Evolutionary conservation across 345 rosid genomes (phyloP).

Genomic region (Euphorbia pulcherrima): DNA sequence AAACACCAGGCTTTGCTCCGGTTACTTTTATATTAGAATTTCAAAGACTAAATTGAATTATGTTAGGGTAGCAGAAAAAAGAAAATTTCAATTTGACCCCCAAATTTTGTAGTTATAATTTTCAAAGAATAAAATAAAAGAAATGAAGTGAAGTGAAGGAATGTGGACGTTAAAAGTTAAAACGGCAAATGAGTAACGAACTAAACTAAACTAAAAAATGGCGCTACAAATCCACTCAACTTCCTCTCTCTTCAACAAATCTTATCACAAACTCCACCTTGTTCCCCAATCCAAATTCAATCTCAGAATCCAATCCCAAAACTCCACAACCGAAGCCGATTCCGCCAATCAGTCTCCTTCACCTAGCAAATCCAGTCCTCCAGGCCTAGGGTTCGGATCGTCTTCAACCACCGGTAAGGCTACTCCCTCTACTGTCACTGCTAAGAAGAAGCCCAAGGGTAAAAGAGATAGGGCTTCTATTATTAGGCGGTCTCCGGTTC

Average conservation of each 20-base stretch:
- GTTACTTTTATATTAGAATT: no score
- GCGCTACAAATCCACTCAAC: constrained; percentile 56
- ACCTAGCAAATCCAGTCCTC: constrained; percentile 41
- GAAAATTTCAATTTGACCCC: no score
- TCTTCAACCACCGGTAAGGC: constrained; percentile 22
- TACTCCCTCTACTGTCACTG: constrained; percentile 7
- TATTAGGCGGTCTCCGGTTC: constrained; percentile 58
- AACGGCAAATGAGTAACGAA: constrained; percentile 18
- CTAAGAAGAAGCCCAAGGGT: constrained; percentile 43
- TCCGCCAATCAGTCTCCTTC: constrained; percentile 23
- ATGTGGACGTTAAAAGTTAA: neutral
- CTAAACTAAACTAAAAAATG: constrained; percentile 60
- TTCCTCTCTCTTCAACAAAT: constrained; percentile 27
- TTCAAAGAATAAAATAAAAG: no score
- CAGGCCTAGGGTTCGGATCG: constrained; percentile 62
- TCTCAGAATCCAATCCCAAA: constrained; percentile 41
- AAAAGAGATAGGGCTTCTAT: constrained; percentile 52
- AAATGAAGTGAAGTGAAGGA: no score
- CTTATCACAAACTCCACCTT: constrained; percentile 27
- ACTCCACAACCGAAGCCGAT: constrained; percentile 37
- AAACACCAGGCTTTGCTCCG: no score
- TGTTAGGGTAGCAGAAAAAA: no score
- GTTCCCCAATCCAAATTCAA: constrained; percentile 29
- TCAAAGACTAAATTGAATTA: no score
- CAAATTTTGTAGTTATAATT: no score